Evolutionary conservation across 108 stramenopile species (phyloP).

Genomic region (Cyclotella atomus): DNA sequence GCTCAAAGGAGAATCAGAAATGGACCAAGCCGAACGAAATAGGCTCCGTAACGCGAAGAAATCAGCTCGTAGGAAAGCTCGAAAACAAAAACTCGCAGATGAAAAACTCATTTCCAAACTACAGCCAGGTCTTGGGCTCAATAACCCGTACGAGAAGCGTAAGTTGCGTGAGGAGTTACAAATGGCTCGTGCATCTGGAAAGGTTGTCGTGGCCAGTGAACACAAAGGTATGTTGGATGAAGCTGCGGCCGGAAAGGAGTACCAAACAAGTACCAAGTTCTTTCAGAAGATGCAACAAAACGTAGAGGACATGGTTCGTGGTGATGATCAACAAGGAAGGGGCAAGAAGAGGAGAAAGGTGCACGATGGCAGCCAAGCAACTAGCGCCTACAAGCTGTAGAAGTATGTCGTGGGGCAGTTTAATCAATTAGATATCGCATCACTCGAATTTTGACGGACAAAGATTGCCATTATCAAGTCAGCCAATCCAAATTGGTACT

Average conservation of each 20-base stretch:
- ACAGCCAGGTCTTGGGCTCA: slow-evolving; percentile 92
- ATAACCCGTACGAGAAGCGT: slow-evolving; percentile 95
- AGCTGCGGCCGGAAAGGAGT: slow-evolving; percentile 57
- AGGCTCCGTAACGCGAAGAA: slow-evolving; percentile 90
- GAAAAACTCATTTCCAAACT: slow-evolving; percentile 89
- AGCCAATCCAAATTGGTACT: not conserved
- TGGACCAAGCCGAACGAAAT: slow-evolving; percentile 90
- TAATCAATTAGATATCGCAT: too few species aligned
- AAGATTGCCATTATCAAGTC: not conserved
- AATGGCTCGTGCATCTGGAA: slow-evolving; percentile 85
- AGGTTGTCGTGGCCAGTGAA: slow-evolving; percentile 59
- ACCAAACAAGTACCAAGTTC: slow-evolving; percentile 90
- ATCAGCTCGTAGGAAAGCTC: slow-evolving; percentile 86
- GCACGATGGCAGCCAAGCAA: slow-evolving; percentile 12
- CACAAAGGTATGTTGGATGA: slow-evolving; percentile 69
- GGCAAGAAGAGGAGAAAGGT: slow-evolving; percentile 49
- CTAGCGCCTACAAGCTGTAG: slow-evolving; percentile 40
- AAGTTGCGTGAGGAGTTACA: slow-evolving; percentile 84
- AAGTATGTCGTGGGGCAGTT: not conserved
- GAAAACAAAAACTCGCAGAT: slow-evolving; percentile 87
- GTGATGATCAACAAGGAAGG: slow-evolving; percentile 23
- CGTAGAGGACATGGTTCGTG: slow-evolving; percentile 66
- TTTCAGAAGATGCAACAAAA: slow-evolving; percentile 89
- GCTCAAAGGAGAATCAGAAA: slow-evolving; percentile 85
- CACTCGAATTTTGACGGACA: too few species aligned